Evolutionary conservation across 192 early-diverging fungal species (phyloP), one percentile per base, ranked within the genome.

Genomic region (Linnemannia hyalina): DNA sequence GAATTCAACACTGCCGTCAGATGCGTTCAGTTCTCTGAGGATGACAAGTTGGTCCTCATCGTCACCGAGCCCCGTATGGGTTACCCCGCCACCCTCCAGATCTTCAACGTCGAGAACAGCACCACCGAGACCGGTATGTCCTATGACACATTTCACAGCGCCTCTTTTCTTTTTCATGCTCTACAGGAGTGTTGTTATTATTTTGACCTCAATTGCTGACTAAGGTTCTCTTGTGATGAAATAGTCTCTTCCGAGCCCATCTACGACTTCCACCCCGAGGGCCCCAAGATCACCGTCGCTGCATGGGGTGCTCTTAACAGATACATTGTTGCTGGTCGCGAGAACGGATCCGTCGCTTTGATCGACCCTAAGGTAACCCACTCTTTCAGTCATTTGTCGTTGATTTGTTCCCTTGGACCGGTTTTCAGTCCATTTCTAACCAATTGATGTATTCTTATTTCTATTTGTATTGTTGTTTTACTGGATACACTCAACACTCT

Each of bases 31-130:
- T 99, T 98, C 78, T 96, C 95, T 54, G 93, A 96, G 84, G 99
- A 98, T 81, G 96, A 97, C 90, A 90, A 92, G 54, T 94, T 93
- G 89, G 94, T 96, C 29, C 89, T 99, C 74, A 93, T 96, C 84
- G 97, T 99, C 40, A 99, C 97, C n/a, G 99, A 99, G 89, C 94
- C 95, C 75, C 95, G 95, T 79, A 99, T 99, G 98, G 98, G 98
- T 74, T 93, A 94, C 88, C 92, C 93, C 42, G 95, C 93, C 44
- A 95, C 93, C n/a, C 93, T 99, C 71, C 93, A 96, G 75, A 93
- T 99, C 80, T 93, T 97, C 57, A 88, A 90, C 42, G 93, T 98
- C 80, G 94, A 95, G 73, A 89, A 90, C 74, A 89, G 90, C 73
- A 23, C 91, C 38, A 81, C 88, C 36, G 92, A 92, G 68, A 73